A percentile compares a stretch with the other conserved stretches of the same genome.
Conservation (phyloP, 208 protist species). For the Borovskyia barvae region DNA sequence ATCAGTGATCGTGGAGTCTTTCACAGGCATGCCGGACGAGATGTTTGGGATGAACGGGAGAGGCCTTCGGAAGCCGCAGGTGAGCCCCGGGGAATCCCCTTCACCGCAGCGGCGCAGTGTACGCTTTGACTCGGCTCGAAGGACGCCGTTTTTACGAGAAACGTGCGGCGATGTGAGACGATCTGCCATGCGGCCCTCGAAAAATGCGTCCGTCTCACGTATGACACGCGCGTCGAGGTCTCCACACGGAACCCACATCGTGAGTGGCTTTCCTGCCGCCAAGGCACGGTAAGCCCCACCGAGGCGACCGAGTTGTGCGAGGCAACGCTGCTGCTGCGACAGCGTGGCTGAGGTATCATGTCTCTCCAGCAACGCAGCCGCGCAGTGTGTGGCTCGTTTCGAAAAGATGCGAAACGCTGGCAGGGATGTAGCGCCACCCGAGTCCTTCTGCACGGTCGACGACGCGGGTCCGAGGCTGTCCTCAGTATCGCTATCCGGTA, state of each 20-base stretch:
- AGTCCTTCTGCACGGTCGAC: not conserved
- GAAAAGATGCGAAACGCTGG: conserved; percentile 15
- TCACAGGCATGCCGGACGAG: no score
- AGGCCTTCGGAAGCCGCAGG: not conserved
- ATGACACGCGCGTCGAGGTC: conserved; percentile 24
- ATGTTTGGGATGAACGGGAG: not conserved
- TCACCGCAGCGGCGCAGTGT: no score
- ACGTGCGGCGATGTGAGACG: conserved; percentile 2
- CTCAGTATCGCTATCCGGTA: conserved; percentile 27
- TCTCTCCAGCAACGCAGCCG: conserved; percentile 12
- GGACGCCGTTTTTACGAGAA: not conserved
- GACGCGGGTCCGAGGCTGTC: conserved; percentile 7
- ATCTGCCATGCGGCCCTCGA: conserved; percentile 4
- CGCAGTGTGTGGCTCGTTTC: conserved; percentile 21
- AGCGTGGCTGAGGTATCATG: not conserved
- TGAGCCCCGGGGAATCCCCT: no score
- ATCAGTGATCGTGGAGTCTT: not conserved
- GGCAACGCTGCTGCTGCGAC: not conserved
- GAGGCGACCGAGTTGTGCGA: conserved; percentile 33
- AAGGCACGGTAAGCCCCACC: conserved; percentile 54
- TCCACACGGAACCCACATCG: conserved; percentile 39
- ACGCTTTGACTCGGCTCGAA: conserved; percentile 3
- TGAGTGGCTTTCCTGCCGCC: conserved; percentile 19
- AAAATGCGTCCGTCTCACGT: conserved; percentile 31
- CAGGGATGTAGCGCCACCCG: not conserved